Conservation (phyloP, 176 grass and related monocot genomes). For the Cocos nucifera region DNA sequence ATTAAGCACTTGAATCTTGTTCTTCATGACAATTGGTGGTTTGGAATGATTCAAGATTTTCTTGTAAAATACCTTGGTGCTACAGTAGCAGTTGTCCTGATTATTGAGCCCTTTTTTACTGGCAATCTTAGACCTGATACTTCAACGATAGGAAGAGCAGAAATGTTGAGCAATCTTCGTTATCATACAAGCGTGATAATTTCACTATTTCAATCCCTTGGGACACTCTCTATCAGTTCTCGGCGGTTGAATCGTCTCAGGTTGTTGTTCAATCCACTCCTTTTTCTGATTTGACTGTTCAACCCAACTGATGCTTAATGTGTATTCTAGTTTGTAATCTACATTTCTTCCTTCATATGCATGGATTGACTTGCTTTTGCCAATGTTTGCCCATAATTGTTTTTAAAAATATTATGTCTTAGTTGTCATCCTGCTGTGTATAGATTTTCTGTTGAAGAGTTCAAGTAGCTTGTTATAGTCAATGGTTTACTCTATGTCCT, state of each 20-base stretch:
- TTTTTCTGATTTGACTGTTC: too few relatives aligned
- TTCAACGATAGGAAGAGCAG: constrained; percentile 86
- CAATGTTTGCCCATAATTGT: too few relatives aligned
- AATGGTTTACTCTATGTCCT: too few relatives aligned
- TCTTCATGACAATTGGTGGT: constrained; percentile 97
- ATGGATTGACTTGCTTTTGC: too few relatives aligned
- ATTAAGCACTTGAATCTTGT: constrained; percentile 73
- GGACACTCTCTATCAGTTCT: constrained; percentile 80
- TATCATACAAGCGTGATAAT: constrained; percentile 99
- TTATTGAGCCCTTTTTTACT: constrained; percentile 96
- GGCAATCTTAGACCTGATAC: constrained; percentile 89
- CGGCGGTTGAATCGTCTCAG: constrained; percentile 92
- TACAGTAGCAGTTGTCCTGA: constrained; percentile 88
- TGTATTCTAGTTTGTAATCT: too few relatives aligned
- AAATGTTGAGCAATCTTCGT: constrained; percentile 97
- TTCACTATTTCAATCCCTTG: constrained; percentile 91
- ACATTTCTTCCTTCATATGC: too few relatives aligned
- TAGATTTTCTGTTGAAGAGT: too few relatives aligned
- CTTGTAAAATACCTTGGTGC: constrained; percentile 95
- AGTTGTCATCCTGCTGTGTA: too few relatives aligned
- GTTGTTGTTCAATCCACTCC: constrained; percentile 25
- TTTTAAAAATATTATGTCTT: too few relatives aligned
- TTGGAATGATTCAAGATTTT: constrained; percentile 99
- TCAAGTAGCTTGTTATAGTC: too few relatives aligned
- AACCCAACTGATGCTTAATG: too few relatives aligned